Evolutionary conservation across 148 eudicot species (phyloP), one percentile per base, ranked within the genome.

Genomic region (Silene uniflora): DNA sequence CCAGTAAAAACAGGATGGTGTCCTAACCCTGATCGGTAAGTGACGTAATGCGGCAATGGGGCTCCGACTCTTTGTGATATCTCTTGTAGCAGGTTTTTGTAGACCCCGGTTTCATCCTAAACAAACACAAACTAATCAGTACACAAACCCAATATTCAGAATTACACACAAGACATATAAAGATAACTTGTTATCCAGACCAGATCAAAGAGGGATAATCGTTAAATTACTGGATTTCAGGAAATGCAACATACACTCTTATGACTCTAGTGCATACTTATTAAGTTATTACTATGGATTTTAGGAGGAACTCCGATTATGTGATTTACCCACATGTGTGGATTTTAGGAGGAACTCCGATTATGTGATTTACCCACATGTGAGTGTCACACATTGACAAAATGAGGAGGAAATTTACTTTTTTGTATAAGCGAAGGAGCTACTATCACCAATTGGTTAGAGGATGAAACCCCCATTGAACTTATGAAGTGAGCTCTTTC

Each of bases 51-150:
- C 0, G 92, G 96, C 81, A 91, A 85, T 55, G 92, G 89, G 62
- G 92, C 86, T 73, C 91, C 96, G 18, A 91, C 96, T 84, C 96
- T 81, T 81, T 91, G 96, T n/a, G 92, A 77, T 80, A 91, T 84
- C 84, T 87, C 96, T 77, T 91, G 96, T 75, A 91, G 67, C 29
- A 89, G 89, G 76, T 88, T 90, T 80, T 90, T 90, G 81, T 88
- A 90, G 65, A 87, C 90, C 52, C 95, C 95, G 4, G 92, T 91
- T 76, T 91, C 96, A 78, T 91, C 96, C 96, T 90, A 70, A 6
- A 74, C 39, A 83, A 54, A 21, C 60, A 25, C 69, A 80, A 60
- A 46, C 22, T 62, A 64, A 68, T 81, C 81, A 83, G 76, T 65
- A 55, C 35, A 62, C 32, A 35, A 65, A 58, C 25, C 17, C 25